Evolutionary conservation across 257 asterid genomes (phyloP), one percentile per base, ranked within the genome.

Genomic region (Forsythia suspensa): DNA sequence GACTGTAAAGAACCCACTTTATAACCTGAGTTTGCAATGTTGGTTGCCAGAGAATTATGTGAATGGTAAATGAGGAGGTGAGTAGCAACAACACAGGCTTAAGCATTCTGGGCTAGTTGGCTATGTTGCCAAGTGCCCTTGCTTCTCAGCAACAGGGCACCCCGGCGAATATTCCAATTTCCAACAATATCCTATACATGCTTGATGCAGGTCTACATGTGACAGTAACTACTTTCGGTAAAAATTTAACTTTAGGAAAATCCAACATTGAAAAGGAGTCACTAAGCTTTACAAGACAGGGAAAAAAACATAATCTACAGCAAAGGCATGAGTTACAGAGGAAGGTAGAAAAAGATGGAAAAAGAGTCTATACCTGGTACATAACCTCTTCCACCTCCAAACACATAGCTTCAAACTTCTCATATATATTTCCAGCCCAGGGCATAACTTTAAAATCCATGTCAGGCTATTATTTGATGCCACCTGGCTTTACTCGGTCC

Each of bases 301-400:
- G 9, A 40, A 8, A 59, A n/a, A 57, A n/a, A 24, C 36, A 13
- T 43, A 43, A 42, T 42, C 39, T 65, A 76, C 11, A 65, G 15
- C 65, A 37, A 42, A 37, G 24, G 51, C 68, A 73, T 16, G 57
- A 37, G 7, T 9, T 68, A 78, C 72, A 68, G 29, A 51, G 38
- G 5, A 36, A 29, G 41, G 59, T 41, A 40, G 44, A 9, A 43
- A 61, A 59, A 4, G 39, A 42, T 18, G 80, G 43, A 11, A 80
- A 21, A 73, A 43, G 42, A 77, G 61, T 43, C 6, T 66, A 75
- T 79, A 94, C 98, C 97, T 90, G 89, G 24, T 88, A 86, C 89
- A 94, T 84, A 80, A 80, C 92, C 80, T 92, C 97, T 85, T 94
- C 96, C 83, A 89, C 88, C 85, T 92, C 97, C 87, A 88, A 77